A percentile compares a stretch with the other conserved stretches of the same genome.
Conservation (phyloP, 2,329 filamentous ascomycete genomes). For the Raffaelea deltoideospora region DNA sequence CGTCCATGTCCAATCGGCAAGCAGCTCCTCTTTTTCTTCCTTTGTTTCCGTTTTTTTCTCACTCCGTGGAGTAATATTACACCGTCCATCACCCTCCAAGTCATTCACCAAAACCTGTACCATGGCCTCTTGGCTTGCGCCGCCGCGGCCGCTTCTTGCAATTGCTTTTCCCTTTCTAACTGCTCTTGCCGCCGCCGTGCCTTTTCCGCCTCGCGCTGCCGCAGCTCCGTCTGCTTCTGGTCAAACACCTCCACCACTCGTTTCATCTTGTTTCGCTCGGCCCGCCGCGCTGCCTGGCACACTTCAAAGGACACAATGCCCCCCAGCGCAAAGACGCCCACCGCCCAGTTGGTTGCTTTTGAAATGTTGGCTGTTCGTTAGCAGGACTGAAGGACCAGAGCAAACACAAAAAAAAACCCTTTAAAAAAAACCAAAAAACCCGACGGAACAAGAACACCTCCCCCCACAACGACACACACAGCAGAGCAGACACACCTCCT, state of each 20-base stretch:
- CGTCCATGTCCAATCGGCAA: too few species aligned
- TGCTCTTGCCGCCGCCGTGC: slow-evolving; percentile 19
- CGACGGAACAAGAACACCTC: too few species aligned
- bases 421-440: too few species aligned
- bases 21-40: too few species aligned
- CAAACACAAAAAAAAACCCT: neutral
- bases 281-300: slow-evolving; percentile 58
- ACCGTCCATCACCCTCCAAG: too few species aligned
- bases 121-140: slow-evolving; percentile 23
- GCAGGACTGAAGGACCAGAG: slow-evolving; percentile 14
- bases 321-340: slow-evolving; percentile 55
- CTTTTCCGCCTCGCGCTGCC: slow-evolving; percentile 34
- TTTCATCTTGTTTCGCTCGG: slow-evolving; percentile 73
- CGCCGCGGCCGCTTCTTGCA: slow-evolving; percentile 15
- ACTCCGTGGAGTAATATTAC: too few species aligned
- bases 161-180: slow-evolving; percentile 11
- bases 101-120: slow-evolving; percentile 39
- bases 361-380: slow-evolving; percentile 47
- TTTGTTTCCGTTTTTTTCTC: too few species aligned
- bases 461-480: too few species aligned
- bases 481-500: slow-evolving; percentile 38
- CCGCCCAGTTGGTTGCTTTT: slow-evolving; percentile 71
- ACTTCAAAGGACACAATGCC: slow-evolving; percentile 69
- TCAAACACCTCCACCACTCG: slow-evolving; percentile 72
- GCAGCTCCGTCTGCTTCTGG: slow-evolving; percentile 48